Evolutionary conservation across 106 monocot species (phyloP).

Genomic region (Acanthochlamys bracteata): DNA sequence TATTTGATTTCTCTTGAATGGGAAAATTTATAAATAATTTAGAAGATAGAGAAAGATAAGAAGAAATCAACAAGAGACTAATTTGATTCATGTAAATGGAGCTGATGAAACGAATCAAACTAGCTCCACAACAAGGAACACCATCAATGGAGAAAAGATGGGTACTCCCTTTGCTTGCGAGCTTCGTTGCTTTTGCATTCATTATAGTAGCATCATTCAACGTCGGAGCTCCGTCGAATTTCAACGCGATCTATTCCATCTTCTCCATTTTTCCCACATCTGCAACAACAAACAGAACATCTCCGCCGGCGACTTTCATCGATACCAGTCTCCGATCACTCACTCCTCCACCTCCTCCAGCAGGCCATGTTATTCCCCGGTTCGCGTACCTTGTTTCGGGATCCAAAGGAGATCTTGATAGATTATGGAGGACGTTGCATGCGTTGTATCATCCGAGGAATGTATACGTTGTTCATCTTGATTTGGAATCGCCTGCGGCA

Average conservation of each 20-base stretch:
- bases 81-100: too few species aligned
- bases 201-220: conserved; percentile 28
- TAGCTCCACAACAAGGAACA: not conserved
- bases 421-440: conserved; percentile 38
- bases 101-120: not conserved
- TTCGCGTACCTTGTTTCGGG: conserved; percentile 57
- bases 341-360: too few species aligned
- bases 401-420: conserved; percentile 45
- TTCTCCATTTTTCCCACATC: conserved; percentile 1
- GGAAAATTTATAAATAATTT: too few species aligned
- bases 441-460: conserved; percentile 54
- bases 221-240: conserved; percentile 22
- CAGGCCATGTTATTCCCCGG: conserved; percentile 31
- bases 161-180: conserved; percentile 21
- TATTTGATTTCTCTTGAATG: too few species aligned
- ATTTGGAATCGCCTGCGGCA: conserved; percentile 24
- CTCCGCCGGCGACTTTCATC: too few species aligned
- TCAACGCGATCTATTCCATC: conserved; percentile 18
- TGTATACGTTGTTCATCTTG: conserved; percentile 47
- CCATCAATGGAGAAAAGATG: conserved; percentile 30
- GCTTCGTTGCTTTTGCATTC: conserved; percentile 16
- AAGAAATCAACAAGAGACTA: too few species aligned
- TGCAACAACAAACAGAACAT: too few species aligned
- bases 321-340: too few species aligned
- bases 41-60: not conserved